phyloP scores from a whole-genome alignment of 257 asterid genomes.

The Leptodermis oblonga region DNA sequence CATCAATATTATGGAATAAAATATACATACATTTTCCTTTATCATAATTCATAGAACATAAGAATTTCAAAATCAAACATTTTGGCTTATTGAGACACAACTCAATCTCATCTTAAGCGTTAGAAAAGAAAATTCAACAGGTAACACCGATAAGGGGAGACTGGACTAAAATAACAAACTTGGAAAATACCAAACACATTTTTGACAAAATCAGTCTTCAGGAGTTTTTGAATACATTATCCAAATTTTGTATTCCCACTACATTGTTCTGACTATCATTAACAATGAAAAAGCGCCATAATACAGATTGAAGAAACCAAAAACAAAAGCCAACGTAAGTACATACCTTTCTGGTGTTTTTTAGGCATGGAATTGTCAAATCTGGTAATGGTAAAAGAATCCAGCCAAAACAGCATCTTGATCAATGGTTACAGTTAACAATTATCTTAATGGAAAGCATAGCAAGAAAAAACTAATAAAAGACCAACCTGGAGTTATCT shows the following conservation, averaged over 20 bases:
- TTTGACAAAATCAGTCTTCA: not conserved
- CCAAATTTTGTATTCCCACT: not conserved
- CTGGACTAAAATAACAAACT: not conserved
- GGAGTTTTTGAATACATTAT: not conserved
- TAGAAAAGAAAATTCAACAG: not conserved
- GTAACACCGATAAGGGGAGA: not conserved
- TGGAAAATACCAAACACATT: not conserved
- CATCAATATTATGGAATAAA: not conserved
- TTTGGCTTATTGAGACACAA: not conserved
- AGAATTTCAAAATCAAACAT: not conserved
- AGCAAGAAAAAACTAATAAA: constrained; percentile 6
- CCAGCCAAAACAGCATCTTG: not conserved
- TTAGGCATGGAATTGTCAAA: constrained; percentile 71
- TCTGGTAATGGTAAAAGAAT: constrained; percentile 39
- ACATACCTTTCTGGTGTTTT: constrained; percentile 91
- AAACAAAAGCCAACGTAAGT: not conserved
- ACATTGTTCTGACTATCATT: not conserved
- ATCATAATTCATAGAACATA: not conserved
- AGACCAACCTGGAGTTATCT: constrained; percentile 55
- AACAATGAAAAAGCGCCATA: not conserved
- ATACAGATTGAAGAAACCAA: not conserved
- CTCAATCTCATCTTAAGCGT: not conserved
- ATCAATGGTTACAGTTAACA: not conserved
- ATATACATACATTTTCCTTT: too few species aligned
- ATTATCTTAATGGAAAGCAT: not conserved